These are phyloP conservation scores for Leccinum broughii DNA, from an alignment of 768 basidiomycete species.

Conservation along the genomic window DNA sequence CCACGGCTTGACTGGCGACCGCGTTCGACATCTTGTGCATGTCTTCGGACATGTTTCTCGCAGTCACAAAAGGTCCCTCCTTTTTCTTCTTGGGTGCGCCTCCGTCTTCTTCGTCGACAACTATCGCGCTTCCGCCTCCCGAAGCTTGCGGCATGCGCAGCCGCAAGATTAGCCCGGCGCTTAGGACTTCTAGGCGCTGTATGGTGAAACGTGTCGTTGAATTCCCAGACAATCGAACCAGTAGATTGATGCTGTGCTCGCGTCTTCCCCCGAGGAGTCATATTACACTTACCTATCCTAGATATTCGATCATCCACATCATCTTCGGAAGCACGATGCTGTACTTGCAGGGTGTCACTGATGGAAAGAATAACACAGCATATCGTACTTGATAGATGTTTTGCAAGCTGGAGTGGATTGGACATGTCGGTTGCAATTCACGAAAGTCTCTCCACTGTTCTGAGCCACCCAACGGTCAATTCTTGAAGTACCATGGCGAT, in stretches of 20 bases:
- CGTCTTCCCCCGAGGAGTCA: no score
- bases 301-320: not conserved
- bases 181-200: not conserved
- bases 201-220: not conserved
- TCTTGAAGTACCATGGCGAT: not conserved
- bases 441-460: not conserved
- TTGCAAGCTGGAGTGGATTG: not conserved
- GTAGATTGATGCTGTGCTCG: not conserved
- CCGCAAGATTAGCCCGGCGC: slow-evolving; percentile 60
- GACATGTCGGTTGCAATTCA: not conserved
- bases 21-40: slow-evolving; percentile 89
- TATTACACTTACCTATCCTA: not conserved
- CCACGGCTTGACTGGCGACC: slow-evolving; percentile 84
- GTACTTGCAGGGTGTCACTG: not conserved
- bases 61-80: slow-evolving; percentile 80
- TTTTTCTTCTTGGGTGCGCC: slow-evolving; percentile 76
- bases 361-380: not conserved
- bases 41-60: slow-evolving; percentile 89
- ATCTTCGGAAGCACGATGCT: not conserved
- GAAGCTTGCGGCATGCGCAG: slow-evolving; percentile 64
- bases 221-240: not conserved
- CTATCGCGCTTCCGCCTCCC: slow-evolving; percentile 30
- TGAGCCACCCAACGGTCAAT: not conserved
- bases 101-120: slow-evolving; percentile 48
- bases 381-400: not conserved